These are phyloP conservation scores for Pleurotus djamor DNA, from an alignment of 768 basidiomycete species.

Conservation along the genomic window DNA sequence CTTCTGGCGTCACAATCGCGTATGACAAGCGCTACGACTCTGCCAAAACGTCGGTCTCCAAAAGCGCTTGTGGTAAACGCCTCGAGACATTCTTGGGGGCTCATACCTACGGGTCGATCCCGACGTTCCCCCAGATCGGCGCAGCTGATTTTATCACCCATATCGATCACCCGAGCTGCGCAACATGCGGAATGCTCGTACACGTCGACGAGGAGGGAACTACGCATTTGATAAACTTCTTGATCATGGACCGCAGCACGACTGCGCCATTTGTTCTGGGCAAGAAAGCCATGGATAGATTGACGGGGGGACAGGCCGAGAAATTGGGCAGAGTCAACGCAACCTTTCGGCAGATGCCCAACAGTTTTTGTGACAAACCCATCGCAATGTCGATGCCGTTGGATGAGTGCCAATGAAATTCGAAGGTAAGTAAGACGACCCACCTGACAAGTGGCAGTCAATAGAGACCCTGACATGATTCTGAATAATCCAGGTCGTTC, in stretches of 20 bases:
- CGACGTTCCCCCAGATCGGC: background rate
- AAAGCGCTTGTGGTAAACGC: background rate
- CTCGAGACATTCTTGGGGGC: background rate
- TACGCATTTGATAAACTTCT: background rate
- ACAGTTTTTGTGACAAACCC: background rate
- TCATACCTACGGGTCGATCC: background rate
- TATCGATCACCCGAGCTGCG: background rate
- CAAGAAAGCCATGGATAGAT: background rate
- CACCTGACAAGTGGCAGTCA: no score
- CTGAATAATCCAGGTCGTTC: no score
- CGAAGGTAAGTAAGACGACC: no score
- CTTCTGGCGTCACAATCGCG: background rate
- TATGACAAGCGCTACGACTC: background rate
- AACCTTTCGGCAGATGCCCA: background rate
- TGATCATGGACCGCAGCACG: background rate
- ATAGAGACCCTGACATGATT: no score
- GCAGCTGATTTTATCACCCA: background rate
- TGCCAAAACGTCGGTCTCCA: background rate
- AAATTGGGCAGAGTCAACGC: background rate
- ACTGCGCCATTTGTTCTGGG: background rate
- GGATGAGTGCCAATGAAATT: background rate
- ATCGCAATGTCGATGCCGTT: background rate
- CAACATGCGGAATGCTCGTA: background rate
- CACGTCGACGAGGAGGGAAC: background rate
- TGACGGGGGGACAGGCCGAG: background rate